phyloP scores from a whole-genome alignment of 2,329 filamentous ascomycete genomes.

The Fusarium sp. region DNA sequence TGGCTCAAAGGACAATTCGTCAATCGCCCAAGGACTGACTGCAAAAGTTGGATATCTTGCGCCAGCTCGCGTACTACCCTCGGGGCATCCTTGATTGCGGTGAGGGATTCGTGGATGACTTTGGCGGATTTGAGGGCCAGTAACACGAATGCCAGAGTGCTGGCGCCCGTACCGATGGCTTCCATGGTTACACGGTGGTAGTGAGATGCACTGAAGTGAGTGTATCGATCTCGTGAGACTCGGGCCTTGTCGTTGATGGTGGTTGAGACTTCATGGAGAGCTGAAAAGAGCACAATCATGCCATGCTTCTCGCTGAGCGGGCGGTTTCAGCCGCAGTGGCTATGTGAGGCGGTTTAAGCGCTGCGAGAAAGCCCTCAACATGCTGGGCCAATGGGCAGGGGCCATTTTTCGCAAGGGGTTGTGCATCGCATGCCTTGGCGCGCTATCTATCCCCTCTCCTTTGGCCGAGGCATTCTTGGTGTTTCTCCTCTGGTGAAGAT shows the following conservation, averaged over 20 bases:
- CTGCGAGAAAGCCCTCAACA: not conserved
- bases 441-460: not conserved
- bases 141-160: constrained; percentile 15
- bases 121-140: constrained; percentile 17
- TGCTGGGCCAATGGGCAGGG: not conserved
- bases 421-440: not conserved
- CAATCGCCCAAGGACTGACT: constrained; percentile 2
- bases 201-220: no score
- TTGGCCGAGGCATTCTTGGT: not conserved
- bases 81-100: constrained; percentile 7
- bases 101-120: constrained; percentile 12
- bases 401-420: not conserved
- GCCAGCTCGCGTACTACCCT: not conserved
- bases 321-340: not conserved
- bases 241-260: no score
- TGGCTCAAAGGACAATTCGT: not conserved
- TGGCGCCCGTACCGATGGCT: constrained; percentile 13
- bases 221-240: no score
- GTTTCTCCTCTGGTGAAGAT: not conserved
- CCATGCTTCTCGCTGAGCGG: not conserved
- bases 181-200: constrained; percentile 9
- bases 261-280: not conserved
- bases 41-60: not conserved
- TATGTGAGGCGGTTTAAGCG: not conserved
- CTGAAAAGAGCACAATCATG: not conserved